Conservation (phyloP, 2,329 filamentous ascomycete species). For the Didymella glomerata region DNA sequence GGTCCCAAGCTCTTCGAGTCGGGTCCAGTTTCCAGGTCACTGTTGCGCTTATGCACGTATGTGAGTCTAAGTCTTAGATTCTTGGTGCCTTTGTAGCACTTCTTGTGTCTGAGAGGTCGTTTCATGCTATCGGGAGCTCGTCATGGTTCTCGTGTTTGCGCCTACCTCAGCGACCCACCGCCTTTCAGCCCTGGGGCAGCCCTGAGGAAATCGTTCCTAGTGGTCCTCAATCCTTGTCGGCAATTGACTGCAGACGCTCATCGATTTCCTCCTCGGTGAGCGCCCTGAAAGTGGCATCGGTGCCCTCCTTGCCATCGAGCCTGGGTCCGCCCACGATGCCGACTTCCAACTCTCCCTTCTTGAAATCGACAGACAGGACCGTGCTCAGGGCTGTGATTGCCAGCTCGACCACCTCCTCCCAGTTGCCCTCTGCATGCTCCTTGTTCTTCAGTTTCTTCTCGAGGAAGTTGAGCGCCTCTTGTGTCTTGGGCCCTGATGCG, state of each 20-base stretch:
- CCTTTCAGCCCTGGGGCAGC: constrained; percentile 32
- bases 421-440: constrained; percentile 87
- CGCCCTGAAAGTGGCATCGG: constrained; percentile 80
- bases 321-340: constrained; percentile 92
- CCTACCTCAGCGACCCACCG: constrained; percentile 38
- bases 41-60: constrained; percentile 46
- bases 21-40: constrained; percentile 38
- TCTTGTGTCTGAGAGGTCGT: constrained; percentile 42
- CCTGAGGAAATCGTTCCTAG: constrained; percentile 57
- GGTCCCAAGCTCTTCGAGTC: constrained; percentile 23
- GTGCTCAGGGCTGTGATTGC: constrained; percentile 95
- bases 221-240: constrained; percentile 91
- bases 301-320: constrained; percentile 82
- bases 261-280: constrained; percentile 98
- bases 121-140: constrained; percentile 38
- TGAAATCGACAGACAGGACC: constrained; percentile 98
- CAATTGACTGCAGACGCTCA: constrained; percentile 95
- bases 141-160: constrained; percentile 33
- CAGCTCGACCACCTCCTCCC: constrained; percentile 98
- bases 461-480: constrained; percentile 96
- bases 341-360: constrained; percentile 98
- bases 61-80: constrained; percentile 45
- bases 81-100: constrained; percentile 39
- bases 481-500: constrained; percentile 95
- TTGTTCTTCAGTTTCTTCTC: constrained; percentile 99